phyloP scores from a whole-genome alignment of 345 rosid genomes.

The Eutrema yunnanense region DNA sequence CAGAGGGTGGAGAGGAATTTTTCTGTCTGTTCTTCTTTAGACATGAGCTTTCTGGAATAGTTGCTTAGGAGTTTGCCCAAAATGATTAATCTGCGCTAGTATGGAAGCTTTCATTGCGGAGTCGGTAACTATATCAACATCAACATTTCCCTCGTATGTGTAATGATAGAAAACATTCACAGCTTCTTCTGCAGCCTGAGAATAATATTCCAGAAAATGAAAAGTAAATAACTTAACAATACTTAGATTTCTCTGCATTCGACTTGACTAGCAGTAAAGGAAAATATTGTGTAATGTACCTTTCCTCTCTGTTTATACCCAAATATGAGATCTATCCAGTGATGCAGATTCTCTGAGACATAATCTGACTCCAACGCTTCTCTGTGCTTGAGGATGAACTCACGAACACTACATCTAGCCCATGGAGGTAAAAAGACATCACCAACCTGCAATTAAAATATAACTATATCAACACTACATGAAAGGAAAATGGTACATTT shows the following conservation, averaged over 20 bases:
- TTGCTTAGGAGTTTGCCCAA: conserved; percentile 99
- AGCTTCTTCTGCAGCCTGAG: conserved; percentile 97
- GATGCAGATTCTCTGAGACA: conserved; percentile 95
- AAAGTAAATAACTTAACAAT: conserved; percentile 15
- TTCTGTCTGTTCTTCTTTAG: conserved; percentile 69
- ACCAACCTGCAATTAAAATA: conserved; percentile 55
- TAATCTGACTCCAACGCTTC: conserved; percentile 94
- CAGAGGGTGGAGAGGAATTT: conserved; percentile 79
- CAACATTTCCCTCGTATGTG: conserved; percentile 98
- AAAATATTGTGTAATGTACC: conserved; percentile 40
- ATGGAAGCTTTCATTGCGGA: conserved; percentile 99
- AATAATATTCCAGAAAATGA: conserved; percentile 15
- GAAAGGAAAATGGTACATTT: conserved; percentile 7
- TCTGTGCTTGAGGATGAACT: conserved; percentile 87
- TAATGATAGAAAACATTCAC: conserved; percentile 99
- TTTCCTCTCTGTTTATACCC: conserved; percentile 98
- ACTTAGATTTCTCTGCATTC: conserved; percentile 9
- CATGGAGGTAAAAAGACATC: conserved; percentile 91
- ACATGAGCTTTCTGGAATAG: conserved; percentile 90
- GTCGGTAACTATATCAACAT: conserved; percentile 93
- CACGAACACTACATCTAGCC: conserved; percentile 93
- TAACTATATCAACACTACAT: background rate
- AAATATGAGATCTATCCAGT: conserved; percentile 99
- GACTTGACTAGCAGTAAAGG: background rate
- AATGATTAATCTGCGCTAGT: conserved; percentile 97